Conservation (phyloP, 179 eudicot genomes). For the Amaranthus tricolor region DNA sequence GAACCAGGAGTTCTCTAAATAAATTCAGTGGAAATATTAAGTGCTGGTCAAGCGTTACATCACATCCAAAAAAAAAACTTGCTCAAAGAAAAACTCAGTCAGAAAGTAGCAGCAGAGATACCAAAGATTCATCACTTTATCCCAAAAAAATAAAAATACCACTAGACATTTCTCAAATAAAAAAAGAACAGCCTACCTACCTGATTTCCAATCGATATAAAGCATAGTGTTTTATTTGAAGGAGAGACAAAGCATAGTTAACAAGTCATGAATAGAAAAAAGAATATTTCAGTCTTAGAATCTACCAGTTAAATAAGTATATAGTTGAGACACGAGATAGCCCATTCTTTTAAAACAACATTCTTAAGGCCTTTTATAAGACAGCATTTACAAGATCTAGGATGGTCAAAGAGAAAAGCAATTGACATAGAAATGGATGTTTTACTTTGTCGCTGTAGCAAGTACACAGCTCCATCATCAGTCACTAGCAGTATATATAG, state of each 20-base stretch:
- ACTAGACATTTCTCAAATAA: neutral
- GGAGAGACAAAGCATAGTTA: neutral
- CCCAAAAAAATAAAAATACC: neutral
- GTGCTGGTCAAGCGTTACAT: neutral
- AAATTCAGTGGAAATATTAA: neutral
- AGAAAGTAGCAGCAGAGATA: neutral
- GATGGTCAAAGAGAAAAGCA: too few relatives aligned
- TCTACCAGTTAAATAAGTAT: neutral
- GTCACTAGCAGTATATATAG: too few relatives aligned
- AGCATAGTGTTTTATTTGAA: neutral
- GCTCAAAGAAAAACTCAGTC: neutral
- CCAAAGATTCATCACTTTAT: neutral
- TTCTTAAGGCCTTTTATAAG: too few relatives aligned
- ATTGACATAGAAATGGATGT: too few relatives aligned
- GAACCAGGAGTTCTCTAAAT: neutral
- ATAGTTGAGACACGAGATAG: neutral
- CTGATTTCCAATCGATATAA: neutral
- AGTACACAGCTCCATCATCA: too few relatives aligned
- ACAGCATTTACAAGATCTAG: too few relatives aligned
- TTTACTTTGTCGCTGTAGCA: too few relatives aligned
- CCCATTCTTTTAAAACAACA: too few relatives aligned
- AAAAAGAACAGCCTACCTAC: neutral
- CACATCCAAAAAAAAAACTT: neutral
- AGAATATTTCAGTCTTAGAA: neutral
- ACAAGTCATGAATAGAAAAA: neutral